These are phyloP conservation scores for Globisporangium radiosum DNA, from an alignment of 352 stramenopile genomes.

Conservation along the genomic window DNA sequence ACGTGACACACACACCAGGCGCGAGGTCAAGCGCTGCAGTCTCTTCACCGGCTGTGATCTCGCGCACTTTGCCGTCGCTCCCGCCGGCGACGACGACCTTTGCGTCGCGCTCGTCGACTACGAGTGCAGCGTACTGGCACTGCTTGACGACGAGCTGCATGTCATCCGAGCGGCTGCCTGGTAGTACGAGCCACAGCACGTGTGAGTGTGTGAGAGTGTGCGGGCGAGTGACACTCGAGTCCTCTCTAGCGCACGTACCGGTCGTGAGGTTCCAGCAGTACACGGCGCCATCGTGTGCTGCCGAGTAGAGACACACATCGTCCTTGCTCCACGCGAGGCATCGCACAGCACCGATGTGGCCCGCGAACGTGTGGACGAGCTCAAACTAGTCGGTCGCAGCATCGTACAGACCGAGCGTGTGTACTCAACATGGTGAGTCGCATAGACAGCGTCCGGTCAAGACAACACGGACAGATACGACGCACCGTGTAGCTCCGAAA, in stretches of 20 bases:
- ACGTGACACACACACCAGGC: conserved; percentile 30
- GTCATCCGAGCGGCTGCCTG: conserved; percentile 57
- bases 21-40: conserved; percentile 40
- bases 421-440: too few relatives aligned
- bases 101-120: conserved; percentile 40
- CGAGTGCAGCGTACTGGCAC: conserved; percentile 59
- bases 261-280: conserved; percentile 69
- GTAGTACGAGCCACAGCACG: conserved; percentile 1
- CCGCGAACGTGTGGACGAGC: conserved; percentile 60
- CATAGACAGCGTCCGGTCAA: not conserved
- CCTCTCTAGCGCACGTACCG: conserved; percentile 4
- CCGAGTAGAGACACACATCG: conserved; percentile 72
- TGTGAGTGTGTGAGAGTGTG: not conserved
- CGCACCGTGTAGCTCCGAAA: conserved; percentile 61
- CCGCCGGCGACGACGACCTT: conserved; percentile 48
- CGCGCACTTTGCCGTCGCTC: conserved; percentile 61
- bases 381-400: conserved; percentile 27
- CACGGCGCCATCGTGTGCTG: conserved; percentile 69
- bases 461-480: not conserved
- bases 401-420: not conserved
- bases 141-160: conserved; percentile 75
- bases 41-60: conserved; percentile 59
- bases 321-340: conserved; percentile 62
- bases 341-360: conserved; percentile 72
- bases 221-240: too few relatives aligned